A percentile compares a stretch with the other conserved stretches of the same genome.
These are phyloP conservation scores for Hypholoma fasciculare DNA, from an alignment of 768 basidiomycete genomes.

Conservation along the genomic window DNA sequence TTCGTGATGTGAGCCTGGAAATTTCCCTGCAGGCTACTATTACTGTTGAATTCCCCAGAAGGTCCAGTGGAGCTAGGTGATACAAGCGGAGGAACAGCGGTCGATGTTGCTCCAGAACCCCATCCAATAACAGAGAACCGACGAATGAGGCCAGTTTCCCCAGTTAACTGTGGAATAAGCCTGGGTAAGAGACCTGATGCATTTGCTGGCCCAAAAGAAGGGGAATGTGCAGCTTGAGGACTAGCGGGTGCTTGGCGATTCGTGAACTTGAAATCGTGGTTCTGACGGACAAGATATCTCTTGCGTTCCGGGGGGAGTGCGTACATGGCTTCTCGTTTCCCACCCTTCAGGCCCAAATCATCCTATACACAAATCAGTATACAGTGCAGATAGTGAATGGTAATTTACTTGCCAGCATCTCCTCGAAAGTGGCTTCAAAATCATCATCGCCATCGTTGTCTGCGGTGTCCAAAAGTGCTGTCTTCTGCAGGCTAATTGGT, in stretches of 20 bases:
- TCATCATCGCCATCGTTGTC: constrained; percentile 32
- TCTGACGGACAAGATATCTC: constrained; percentile 63
- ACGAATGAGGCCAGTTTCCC: constrained; percentile 65
- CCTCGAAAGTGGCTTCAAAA: constrained; percentile 58
- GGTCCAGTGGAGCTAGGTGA: constrained; percentile 31
- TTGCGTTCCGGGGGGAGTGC: constrained; percentile 63
- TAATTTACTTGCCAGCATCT: constrained; percentile 58
- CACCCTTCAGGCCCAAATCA: constrained; percentile 72
- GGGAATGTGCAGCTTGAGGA: constrained; percentile 38
- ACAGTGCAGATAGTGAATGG: neutral
- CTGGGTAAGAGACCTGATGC: constrained; percentile 59
- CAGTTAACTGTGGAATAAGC: constrained; percentile 74
- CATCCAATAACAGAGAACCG: constrained; percentile 68
- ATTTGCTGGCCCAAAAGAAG: constrained; percentile 62
- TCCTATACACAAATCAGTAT: constrained; percentile 43
- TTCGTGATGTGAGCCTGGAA: constrained; percentile 29
- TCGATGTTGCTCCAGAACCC: constrained; percentile 45
- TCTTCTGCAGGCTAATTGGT: constrained; percentile 26
- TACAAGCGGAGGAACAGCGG: constrained; percentile 34
- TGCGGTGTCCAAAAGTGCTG: constrained; percentile 18
- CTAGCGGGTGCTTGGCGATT: constrained; percentile 24
- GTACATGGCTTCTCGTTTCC: constrained; percentile 62
- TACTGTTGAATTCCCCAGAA: constrained; percentile 36
- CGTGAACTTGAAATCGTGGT: constrained; percentile 40
- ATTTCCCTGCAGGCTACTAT: constrained; percentile 3